Conservation (phyloP, 495 filamentous ascomycete species). For the Aspergillus ostianus region DNA sequence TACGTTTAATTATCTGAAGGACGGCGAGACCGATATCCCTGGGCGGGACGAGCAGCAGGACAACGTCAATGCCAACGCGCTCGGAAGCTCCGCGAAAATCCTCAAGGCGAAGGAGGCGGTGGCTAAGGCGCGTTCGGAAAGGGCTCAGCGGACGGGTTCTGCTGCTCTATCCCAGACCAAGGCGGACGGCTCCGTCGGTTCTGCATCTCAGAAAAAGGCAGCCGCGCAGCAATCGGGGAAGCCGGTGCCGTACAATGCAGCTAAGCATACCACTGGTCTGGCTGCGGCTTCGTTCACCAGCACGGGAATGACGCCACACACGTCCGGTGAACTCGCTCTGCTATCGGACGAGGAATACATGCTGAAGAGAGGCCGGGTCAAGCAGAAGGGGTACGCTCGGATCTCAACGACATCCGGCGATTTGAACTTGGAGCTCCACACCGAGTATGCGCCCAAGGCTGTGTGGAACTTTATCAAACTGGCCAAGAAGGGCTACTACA, state of each 20-base stretch:
- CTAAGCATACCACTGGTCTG: slow-evolving; percentile 83
- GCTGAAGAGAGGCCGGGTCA: slow-evolving; percentile 83
- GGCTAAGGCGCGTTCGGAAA: slow-evolving; percentile 70
- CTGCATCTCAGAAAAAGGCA: slow-evolving; percentile 21
- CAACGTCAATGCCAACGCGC: slow-evolving; percentile 70
- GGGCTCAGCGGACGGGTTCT: slow-evolving; percentile 37
- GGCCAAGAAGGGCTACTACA: slow-evolving; percentile 87
- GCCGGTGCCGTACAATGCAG: slow-evolving; percentile 74
- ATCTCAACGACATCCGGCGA: slow-evolving; percentile 81
- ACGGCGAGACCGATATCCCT: slow-evolving; percentile 65
- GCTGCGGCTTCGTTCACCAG: slow-evolving; percentile 94
- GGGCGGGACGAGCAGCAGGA: slow-evolving; percentile 55
- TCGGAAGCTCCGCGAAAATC: slow-evolving; percentile 83
- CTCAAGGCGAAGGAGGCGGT: slow-evolving; percentile 90
- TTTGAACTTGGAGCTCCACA: slow-evolving; percentile 84
- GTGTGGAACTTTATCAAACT: slow-evolving; percentile 97
- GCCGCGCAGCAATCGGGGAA: slow-evolving; percentile 32
- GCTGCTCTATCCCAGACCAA: slow-evolving; percentile 39
- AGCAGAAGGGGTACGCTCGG: slow-evolving; percentile 84
- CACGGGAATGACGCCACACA: slow-evolving; percentile 90
- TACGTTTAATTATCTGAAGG: slow-evolving; percentile 85
- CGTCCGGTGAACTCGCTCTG: slow-evolving; percentile 76
- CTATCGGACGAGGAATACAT: slow-evolving; percentile 95
- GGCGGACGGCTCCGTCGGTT: slow-evolving; percentile 16
- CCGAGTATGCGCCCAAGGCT: slow-evolving; percentile 84